Evolutionary conservation across 2,329 filamentous ascomycete species (phyloP), one percentile per base, ranked within the genome.

Genomic region (Colletotrichum scovillei): DNA sequence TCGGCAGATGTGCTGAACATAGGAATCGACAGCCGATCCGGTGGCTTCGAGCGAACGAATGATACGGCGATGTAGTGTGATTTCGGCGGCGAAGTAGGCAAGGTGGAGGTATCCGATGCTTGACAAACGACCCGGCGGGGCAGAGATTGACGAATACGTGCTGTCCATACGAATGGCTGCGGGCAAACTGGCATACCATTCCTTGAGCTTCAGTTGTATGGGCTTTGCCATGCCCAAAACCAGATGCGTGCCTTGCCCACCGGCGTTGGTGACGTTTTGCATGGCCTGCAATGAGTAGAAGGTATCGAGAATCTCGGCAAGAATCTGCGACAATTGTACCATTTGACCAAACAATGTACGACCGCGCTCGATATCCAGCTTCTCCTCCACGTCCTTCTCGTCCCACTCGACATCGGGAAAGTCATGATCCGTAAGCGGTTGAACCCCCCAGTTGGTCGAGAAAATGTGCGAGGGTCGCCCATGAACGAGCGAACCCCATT

Each of bases 31-130:
- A 4, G 82, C 78, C 7, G 81, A 79, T 5, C 82, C 76, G 3
- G 80, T 78, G 12, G 86, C 82, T 24, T 85, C 79, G 56, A 98
- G 88, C 1, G 95, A 95, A 64, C 95, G 92, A 72, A 98, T 94
- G 78, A 98, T 98, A 78, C 94, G 93, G 11, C 95, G 91, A 81
- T 98, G 95, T 26, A 98, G 92, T 0, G 94, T 97, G 79, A 98
- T 98, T 83, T 98, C 95, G 3, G 95, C 95, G 2, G 95, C 95
- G 79, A 97, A 98, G 83, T 98, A 98, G 66, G 93, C 95, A 63
- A 98, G 89, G 81, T 98, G 95, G 12, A 98, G 89, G 79, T 95
- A 96, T 19, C 93, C 93, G 65, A 91, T 90, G 78, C 89, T 91
- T 24, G 88, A 90, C 14, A 92, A 83, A 24, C 87, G 86, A 72